Evolutionary conservation across 306 rosid genomes (phyloP).

Genomic region (Hippophae gyantsensis): DNA sequence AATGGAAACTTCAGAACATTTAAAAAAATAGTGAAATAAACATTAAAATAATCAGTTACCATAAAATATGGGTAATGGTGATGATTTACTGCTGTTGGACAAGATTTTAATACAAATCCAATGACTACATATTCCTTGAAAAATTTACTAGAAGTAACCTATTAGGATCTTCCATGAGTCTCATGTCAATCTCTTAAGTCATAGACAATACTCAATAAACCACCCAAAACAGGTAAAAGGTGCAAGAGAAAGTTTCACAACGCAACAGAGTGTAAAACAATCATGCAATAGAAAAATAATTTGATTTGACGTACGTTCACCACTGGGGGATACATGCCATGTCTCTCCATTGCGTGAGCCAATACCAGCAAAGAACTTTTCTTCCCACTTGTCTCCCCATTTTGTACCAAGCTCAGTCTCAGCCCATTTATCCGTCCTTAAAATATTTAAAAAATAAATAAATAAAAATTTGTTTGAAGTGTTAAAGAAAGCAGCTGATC

Average conservation of each 20-base stretch:
- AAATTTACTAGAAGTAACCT: too few relatives aligned
- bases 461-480: not conserved
- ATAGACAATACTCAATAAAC: too few relatives aligned
- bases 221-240: not conserved
- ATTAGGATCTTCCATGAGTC: too few relatives aligned
- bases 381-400: conserved; percentile 99
- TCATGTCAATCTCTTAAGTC: too few relatives aligned
- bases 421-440: conserved; percentile 99
- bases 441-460: not conserved
- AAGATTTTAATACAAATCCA: too few relatives aligned
- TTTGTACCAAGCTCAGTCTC: conserved; percentile 92
- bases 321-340: conserved; percentile 83
- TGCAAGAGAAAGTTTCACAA: not conserved
- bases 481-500: not conserved
- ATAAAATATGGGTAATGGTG: too few relatives aligned
- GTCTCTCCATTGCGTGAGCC: conserved; percentile 98
- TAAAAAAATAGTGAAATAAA: too few relatives aligned
- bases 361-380: conserved; percentile 80
- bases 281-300: not conserved
- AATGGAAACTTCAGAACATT: too few relatives aligned
- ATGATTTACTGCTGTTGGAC: too few relatives aligned
- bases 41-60: too few relatives aligned
- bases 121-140: too few relatives aligned
- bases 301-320: conserved; percentile 60
- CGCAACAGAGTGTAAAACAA: not conserved